Evolutionary conservation across 2,329 filamentous ascomycete species (phyloP).

Genomic region (Clonostachys byssicola): DNA sequence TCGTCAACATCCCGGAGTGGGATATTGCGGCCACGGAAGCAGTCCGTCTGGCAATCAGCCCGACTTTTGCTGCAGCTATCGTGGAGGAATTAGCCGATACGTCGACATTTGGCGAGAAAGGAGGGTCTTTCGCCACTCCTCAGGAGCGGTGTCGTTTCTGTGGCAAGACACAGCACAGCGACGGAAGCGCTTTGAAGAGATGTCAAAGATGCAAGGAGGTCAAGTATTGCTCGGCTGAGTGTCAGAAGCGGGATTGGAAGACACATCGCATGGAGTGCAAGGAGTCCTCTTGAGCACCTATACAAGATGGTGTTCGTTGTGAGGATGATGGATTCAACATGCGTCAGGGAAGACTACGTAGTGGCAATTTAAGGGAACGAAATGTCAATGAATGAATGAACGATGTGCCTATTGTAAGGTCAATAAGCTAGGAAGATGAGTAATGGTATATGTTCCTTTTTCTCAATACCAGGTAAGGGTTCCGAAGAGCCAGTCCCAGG

Average conservation of each 20-base stretch:
- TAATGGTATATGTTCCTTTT: too few species aligned
- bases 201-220: slow-evolving; percentile 38
- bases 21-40: slow-evolving; percentile 32
- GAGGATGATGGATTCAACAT: too few species aligned
- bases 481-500: too few species aligned
- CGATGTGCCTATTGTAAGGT: not conserved
- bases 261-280: slow-evolving; percentile 40
- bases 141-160: slow-evolving; percentile 29
- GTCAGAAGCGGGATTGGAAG: slow-evolving; percentile 51
- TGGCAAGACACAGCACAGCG: slow-evolving; percentile 19
- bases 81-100: slow-evolving; percentile 32
- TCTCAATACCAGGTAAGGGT: too few species aligned
- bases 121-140: not conserved
- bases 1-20: slow-evolving; percentile 34
- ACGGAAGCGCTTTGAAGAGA: slow-evolving; percentile 28
- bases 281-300: slow-evolving; percentile 2
- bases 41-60: slow-evolving; percentile 55
- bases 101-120: not conserved
- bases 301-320: too few species aligned
- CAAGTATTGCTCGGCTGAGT: slow-evolving; percentile 46
- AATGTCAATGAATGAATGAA: not conserved
- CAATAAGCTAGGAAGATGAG: too few species aligned
- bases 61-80: slow-evolving; percentile 38
- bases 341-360: not conserved
- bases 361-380: too few species aligned